Evolutionary conservation across 768 basidiomycete species (phyloP).

Genomic region (Lyophyllum atratum): DNA sequence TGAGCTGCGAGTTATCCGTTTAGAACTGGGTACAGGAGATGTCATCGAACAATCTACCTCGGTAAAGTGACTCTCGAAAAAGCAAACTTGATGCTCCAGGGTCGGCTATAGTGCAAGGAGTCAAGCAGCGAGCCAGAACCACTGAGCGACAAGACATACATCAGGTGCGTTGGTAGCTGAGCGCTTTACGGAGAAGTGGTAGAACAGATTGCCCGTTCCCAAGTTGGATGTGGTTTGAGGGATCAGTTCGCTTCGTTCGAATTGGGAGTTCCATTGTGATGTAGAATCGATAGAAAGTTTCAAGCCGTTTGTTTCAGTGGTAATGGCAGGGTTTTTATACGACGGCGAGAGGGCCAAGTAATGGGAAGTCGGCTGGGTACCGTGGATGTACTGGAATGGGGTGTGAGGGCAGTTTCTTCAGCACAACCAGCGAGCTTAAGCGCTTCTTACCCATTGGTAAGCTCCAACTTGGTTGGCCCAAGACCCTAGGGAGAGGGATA

Average conservation of each 20-base stretch:
- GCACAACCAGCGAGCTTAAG: too few relatives aligned
- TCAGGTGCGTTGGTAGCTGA: conserved; percentile 52
- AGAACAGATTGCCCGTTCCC: conserved; percentile 58
- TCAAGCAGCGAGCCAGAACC: too few relatives aligned
- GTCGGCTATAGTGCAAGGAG: conserved; percentile 36
- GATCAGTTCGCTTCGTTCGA: conserved; percentile 47
- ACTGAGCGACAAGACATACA: conserved; percentile 29
- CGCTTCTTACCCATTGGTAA: conserved; percentile 53
- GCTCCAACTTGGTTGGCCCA: conserved; percentile 55
- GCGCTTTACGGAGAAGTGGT: conserved; percentile 61
- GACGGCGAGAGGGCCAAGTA: conserved; percentile 52
- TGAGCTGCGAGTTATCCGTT: conserved; percentile 36
- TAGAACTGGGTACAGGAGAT: not conserved
- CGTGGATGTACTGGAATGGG: conserved; percentile 56
- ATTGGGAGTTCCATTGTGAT: conserved; percentile 57
- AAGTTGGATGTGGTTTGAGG: conserved; percentile 52
- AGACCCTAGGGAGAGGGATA: conserved; percentile 40
- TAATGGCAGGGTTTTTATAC: conserved; percentile 62
- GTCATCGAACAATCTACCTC: conserved; percentile 35
- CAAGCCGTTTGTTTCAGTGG: conserved; percentile 49
- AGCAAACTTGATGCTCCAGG: conserved; percentile 60
- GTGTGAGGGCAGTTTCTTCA: not conserved
- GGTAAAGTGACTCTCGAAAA: conserved; percentile 67
- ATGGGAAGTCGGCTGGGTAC: conserved; percentile 47
- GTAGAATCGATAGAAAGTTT: conserved; percentile 56